A percentile compares a stretch with the other conserved stretches of the same genome.
Evolutionary conservation across 257 asterid species (phyloP).

Genomic region (Avicennia marina): DNA sequence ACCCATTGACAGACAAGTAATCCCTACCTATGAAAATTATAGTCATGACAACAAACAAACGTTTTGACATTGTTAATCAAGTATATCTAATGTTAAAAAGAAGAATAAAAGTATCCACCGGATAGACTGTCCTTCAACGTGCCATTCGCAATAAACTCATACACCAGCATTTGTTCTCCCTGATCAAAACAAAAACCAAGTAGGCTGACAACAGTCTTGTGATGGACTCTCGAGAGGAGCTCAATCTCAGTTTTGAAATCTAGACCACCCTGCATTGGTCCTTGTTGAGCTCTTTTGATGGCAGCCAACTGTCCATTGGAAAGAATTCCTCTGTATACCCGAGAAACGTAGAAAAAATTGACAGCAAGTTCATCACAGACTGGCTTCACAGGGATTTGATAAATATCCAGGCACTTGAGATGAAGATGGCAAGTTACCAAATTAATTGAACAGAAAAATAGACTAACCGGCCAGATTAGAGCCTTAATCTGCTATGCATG

Average conservation of each 20-base stretch:
- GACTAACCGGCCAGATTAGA: too few relatives aligned
- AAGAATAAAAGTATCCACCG: slow-evolving; percentile 38
- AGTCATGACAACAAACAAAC: too few relatives aligned
- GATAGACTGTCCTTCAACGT: slow-evolving; percentile 76
- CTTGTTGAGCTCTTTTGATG: slow-evolving; percentile 71
- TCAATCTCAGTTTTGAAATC: slow-evolving; percentile 97
- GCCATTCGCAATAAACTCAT: slow-evolving; percentile 74
- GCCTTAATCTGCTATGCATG: too few relatives aligned
- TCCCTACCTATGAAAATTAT: too few relatives aligned
- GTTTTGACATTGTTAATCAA: too few relatives aligned
- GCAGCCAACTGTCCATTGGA: slow-evolving; percentile 63
- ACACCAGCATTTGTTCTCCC: slow-evolving; percentile 76
- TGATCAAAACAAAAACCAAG: slow-evolving; percentile 84
- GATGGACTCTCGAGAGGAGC: slow-evolving; percentile 96
- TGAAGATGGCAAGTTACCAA: too few relatives aligned
- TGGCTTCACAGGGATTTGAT: too few relatives aligned
- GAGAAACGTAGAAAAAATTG: slow-evolving; percentile 7
- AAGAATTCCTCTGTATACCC: slow-evolving; percentile 84
- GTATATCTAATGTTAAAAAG: too few relatives aligned
- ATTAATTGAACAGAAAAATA: too few relatives aligned
- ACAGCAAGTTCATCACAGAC: background rate
- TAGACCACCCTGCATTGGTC: slow-evolving; percentile 65
- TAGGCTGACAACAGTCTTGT: slow-evolving; percentile 69
- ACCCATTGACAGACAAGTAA: too few relatives aligned
- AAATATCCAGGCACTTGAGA: too few relatives aligned